These are phyloP conservation scores for Fusarium burgessii DNA, from an alignment of 2,329 filamentous ascomycete genomes.

Conservation along the genomic window DNA sequence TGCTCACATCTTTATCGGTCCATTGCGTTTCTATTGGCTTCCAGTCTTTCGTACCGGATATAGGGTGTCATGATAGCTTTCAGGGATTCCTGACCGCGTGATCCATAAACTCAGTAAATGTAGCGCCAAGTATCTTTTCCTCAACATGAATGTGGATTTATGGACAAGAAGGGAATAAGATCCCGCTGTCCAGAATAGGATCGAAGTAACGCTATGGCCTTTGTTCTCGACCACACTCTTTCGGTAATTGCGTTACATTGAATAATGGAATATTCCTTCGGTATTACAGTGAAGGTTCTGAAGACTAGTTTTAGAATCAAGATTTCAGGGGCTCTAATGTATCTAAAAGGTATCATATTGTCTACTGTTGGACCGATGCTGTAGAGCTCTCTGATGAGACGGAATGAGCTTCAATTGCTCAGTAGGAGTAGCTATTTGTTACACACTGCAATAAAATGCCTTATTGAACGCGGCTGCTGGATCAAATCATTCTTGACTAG, in stretches of 20 bases:
- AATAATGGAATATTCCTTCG: neutral
- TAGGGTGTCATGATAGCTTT: conserved; percentile 1
- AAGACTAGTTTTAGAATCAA: neutral
- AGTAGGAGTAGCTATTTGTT: neutral
- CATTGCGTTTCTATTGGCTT: neutral
- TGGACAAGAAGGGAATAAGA: neutral
- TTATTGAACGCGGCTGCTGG: neutral
- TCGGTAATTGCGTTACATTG: neutral
- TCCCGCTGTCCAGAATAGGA: neutral
- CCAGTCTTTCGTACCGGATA: neutral
- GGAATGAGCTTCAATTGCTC: neutral
- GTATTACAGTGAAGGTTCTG: neutral
- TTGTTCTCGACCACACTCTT: neutral
- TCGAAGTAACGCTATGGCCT: neutral
- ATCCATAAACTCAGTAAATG: neutral
- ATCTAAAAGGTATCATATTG: neutral
- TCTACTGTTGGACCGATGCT: neutral
- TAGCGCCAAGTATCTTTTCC: conserved; percentile 12
- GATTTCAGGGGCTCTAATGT: neutral
- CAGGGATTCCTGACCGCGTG: neutral
- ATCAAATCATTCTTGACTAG: neutral
- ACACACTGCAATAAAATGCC: neutral
- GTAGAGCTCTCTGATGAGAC: neutral
- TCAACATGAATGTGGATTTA: neutral
- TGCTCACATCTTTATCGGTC: neutral